Percentiles rank a stretch among this genome's conserved stretches.
Conservation (phyloP, 495 filamentous ascomycete genomes). For the Penicillium roqueforti region DNA sequence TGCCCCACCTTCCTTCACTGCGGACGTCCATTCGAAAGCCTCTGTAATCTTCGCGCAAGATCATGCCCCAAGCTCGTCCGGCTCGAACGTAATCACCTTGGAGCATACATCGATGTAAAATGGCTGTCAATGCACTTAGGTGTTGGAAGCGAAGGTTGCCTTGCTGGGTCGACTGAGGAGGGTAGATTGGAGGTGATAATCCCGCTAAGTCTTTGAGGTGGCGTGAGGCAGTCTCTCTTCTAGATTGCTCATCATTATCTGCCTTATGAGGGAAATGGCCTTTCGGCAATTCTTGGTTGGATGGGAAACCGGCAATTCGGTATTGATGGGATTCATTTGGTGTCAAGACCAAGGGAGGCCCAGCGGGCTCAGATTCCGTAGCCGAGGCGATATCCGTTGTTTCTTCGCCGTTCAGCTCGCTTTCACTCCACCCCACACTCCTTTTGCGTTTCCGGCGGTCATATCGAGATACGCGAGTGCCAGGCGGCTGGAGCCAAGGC, state of each 20-base stretch:
- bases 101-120: conserved; percentile 59
- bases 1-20: conserved; percentile 56
- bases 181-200: conserved; percentile 33
- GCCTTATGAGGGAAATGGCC: conserved; percentile 44
- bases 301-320: conserved; percentile 42
- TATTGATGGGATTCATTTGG: conserved; percentile 48
- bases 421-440: conserved; percentile 26
- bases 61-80: conserved; percentile 58
- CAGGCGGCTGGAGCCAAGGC: conserved; percentile 35
- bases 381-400: conserved; percentile 36
- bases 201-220: conserved; percentile 23
- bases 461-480: conserved; percentile 35
- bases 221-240: conserved; percentile 10
- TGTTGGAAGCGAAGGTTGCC: conserved; percentile 53
- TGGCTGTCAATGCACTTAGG: conserved; percentile 52
- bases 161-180: conserved; percentile 35
- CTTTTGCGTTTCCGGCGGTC: conserved; percentile 41
- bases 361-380: conserved; percentile 21
- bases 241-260: conserved; percentile 10
- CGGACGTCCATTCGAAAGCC: conserved; percentile 54
- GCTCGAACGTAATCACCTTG: conserved; percentile 60
- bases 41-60: conserved; percentile 52
- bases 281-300: conserved; percentile 41
- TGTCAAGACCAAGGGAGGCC: conserved; percentile 33
- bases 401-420: conserved; percentile 21